Conservation (phyloP, 1,284 basidiomycete species). For the Ceratobasidium sp. region DNA sequence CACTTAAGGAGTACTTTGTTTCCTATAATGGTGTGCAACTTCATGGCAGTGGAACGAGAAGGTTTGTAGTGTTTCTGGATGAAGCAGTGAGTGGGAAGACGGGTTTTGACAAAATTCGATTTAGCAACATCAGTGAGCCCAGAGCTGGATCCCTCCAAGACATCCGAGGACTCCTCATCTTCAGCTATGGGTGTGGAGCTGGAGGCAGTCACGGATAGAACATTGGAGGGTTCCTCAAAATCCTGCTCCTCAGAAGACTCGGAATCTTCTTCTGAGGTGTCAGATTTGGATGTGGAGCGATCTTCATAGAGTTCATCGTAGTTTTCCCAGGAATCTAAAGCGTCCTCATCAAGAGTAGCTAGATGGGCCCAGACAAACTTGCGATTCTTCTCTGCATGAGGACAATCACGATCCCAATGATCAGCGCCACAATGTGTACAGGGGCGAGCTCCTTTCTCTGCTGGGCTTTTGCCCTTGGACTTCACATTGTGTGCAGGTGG, state of each 20-base stretch:
- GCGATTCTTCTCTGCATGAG: conserved; percentile 46
- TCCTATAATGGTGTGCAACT: neutral
- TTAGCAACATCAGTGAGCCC: conserved; percentile 45
- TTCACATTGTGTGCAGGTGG: conserved; percentile 53
- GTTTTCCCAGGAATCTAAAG: conserved; percentile 46
- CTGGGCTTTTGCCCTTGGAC: conserved; percentile 51
- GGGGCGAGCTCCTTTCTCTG: conserved; percentile 51
- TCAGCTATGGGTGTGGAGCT: neutral
- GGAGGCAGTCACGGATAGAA: neutral
- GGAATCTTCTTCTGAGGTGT: neutral
- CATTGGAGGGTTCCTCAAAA: neutral
- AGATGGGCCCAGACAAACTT: conserved; percentile 47
- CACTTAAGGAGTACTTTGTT: conserved; percentile 27
- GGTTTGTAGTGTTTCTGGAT: neutral
- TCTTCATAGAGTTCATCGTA: conserved; percentile 39
- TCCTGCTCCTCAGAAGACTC: conserved; percentile 1
- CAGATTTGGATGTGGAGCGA: neutral
- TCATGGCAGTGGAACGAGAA: neutral
- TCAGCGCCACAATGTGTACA: conserved; percentile 56
- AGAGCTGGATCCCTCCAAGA: neutral
- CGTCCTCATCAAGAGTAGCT: conserved; percentile 41
- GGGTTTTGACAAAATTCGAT: neutral
- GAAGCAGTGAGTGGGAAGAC: neutral
- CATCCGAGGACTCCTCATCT: neutral
- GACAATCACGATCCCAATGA: conserved; percentile 55